These are phyloP conservation scores for Dysphania ambrosioides DNA, from an alignment of 148 eudicot species.

Conservation along the genomic window DNA sequence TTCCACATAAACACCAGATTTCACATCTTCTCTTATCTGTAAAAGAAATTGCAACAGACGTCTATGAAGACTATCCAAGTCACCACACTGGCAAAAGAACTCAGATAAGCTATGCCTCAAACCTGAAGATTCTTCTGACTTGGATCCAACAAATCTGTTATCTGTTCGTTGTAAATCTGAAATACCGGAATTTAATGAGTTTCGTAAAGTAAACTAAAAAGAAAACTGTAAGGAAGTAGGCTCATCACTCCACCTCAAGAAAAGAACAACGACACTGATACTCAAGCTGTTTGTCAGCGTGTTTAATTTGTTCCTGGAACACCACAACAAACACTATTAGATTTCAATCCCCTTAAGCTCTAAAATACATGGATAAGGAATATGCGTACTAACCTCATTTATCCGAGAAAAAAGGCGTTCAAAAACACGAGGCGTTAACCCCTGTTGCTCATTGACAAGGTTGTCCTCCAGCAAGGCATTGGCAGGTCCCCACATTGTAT, in stretches of 20 bases:
- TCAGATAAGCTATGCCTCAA: slow-evolving; percentile 17
- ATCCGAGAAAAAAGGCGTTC: slow-evolving; percentile 73
- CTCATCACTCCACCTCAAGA: slow-evolving; percentile 62
- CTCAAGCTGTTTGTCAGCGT: slow-evolving; percentile 66
- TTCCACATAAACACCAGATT: slow-evolving; percentile 92
- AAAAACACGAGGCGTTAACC: slow-evolving; percentile 90
- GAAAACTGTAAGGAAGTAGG: not conserved
- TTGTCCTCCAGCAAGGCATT: slow-evolving; percentile 72
- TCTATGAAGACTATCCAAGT: slow-evolving; percentile 5
- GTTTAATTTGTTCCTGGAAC: slow-evolving; percentile 74
- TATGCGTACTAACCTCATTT: slow-evolving; percentile 51
- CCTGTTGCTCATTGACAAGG: slow-evolving; percentile 62
- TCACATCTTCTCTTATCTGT: slow-evolving; percentile 92
- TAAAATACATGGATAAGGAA: not conserved
- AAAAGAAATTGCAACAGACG: slow-evolving; percentile 17
- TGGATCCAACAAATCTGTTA: slow-evolving; percentile 87
- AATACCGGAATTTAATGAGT: slow-evolving; percentile 11
- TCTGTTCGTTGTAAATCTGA: slow-evolving; percentile 95
- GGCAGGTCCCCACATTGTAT: slow-evolving; percentile 96
- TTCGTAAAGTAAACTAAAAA: not conserved
- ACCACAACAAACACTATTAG: slow-evolving; percentile 9
- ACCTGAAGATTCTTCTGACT: slow-evolving; percentile 92
- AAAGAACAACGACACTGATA: slow-evolving; percentile 97
- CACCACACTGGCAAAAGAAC: slow-evolving; percentile 14
- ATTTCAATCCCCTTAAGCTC: not conserved